Conservation (phyloP, 371 early-diverging fungal species). For the Batrachochytrium dendrobatidis region DNA sequence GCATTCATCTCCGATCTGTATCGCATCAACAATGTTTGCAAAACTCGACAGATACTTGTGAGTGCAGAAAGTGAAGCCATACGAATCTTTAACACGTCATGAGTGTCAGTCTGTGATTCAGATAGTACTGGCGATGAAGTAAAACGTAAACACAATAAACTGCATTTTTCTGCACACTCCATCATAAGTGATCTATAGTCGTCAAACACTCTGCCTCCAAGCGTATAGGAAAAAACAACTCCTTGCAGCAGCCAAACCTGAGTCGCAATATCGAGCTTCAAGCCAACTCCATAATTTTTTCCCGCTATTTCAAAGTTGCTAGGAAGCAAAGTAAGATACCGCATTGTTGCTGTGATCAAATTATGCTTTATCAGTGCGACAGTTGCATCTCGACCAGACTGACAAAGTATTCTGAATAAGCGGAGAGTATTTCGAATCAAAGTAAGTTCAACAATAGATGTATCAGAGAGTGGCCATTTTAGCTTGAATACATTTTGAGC, state of each 20-base stretch:
- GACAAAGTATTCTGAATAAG: constrained; percentile 15
- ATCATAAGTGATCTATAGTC: constrained; percentile 16
- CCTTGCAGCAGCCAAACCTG: constrained; percentile 13
- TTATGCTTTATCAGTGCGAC: constrained; percentile 8
- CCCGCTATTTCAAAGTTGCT: neutral
- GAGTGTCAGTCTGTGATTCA: too few relatives aligned
- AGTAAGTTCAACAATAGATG: neutral
- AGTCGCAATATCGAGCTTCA: constrained; percentile 4
- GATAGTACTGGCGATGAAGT: too few relatives aligned
- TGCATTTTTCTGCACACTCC: constrained; percentile 3
- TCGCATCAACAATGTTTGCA: constrained; percentile 1
- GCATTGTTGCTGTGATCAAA: constrained; percentile 7
- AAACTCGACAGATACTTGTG: constrained; percentile 6
- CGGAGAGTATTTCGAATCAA: neutral
- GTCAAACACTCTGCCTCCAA: constrained; percentile 17
- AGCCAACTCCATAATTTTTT: too few relatives aligned
- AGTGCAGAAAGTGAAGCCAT: neutral
- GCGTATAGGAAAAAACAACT: constrained; percentile 16
- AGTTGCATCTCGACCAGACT: constrained; percentile 12
- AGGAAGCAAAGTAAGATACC: constrained; percentile 3
- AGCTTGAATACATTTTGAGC: constrained; percentile 35
- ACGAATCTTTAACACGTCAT: too few relatives aligned
- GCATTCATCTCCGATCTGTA: constrained; percentile 15
- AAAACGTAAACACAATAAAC: too few relatives aligned
- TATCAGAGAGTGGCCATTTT: constrained; percentile 42